These are phyloP conservation scores for Megacollybia marginata DNA, from an alignment of 768 basidiomycete genomes.

Conservation along the genomic window DNA sequence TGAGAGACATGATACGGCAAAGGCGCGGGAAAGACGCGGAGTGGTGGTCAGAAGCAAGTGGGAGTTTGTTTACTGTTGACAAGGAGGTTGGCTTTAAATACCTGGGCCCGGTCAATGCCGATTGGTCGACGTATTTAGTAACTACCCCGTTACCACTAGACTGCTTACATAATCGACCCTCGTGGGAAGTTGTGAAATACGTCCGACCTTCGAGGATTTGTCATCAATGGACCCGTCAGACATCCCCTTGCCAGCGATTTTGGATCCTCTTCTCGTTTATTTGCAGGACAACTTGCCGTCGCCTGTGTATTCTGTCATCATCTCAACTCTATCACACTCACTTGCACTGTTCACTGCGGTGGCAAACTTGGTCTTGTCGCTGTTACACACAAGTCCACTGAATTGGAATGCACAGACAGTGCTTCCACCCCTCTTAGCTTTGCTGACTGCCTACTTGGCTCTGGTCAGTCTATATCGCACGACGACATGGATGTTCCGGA, in stretches of 20 bases:
- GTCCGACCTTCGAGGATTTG: not conserved
- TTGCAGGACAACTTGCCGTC: constrained; percentile 48
- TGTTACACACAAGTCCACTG: constrained; percentile 43
- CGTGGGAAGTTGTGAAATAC: too few species aligned
- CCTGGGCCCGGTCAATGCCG: too few species aligned
- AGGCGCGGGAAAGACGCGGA: not conserved
- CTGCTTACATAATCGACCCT: too few species aligned
- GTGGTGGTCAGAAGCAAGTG: too few species aligned
- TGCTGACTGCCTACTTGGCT: constrained; percentile 69
- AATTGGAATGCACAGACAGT: constrained; percentile 64
- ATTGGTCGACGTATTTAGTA: too few species aligned
- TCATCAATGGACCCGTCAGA: not conserved
- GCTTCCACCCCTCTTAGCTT: constrained; percentile 66
- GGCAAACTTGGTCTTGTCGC: constrained; percentile 36
- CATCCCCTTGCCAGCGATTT: constrained; percentile 32
- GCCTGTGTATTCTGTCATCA: constrained; percentile 43
- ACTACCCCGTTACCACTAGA: too few species aligned
- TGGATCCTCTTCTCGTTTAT: constrained; percentile 49
- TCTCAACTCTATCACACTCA: constrained; percentile 43
- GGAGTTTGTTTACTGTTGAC: too few species aligned
- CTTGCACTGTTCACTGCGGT: constrained; percentile 45
- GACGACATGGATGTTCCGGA: constrained; percentile 65
- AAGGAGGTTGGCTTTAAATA: too few species aligned
- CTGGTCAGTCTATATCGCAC: constrained; percentile 75
- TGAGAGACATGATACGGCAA: constrained; percentile 48